A percentile compares a stretch with the other conserved stretches of the same genome.
Evolutionary conservation across 345 rosid species (phyloP).

Genomic region (Populus euphratica): DNA sequence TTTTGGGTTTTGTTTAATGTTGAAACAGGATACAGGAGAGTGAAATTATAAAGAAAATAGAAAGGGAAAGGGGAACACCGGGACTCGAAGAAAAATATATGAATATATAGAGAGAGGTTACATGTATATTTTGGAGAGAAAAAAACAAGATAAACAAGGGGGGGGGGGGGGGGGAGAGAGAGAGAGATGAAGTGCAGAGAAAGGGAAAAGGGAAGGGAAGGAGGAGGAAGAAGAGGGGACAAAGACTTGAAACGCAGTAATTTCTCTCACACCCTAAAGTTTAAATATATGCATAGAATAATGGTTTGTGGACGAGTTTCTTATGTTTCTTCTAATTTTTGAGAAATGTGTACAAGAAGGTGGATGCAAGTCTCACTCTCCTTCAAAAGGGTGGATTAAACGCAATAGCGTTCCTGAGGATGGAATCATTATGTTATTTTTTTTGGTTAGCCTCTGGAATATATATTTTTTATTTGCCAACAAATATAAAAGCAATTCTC

Average conservation of each 20-base stretch:
- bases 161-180: neutral
- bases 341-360: neutral
- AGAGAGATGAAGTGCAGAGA: slow-evolving; percentile 5
- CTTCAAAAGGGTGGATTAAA: neutral
- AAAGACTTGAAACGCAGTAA: slow-evolving; percentile 22
- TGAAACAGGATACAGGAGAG: slow-evolving; percentile 5
- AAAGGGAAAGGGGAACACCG: slow-evolving; percentile 15
- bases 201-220: neutral
- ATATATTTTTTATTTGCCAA: neutral
- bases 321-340: neutral
- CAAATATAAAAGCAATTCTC: neutral
- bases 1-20: slow-evolving; percentile 22
- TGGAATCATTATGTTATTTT: neutral
- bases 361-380: slow-evolving; percentile 1
- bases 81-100: slow-evolving; percentile 18
- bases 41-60: slow-evolving; percentile 20
- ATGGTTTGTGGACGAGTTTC: neutral
- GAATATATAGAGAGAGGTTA: neutral
- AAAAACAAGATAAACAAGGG: neutral
- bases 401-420: neutral
- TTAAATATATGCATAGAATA: slow-evolving; percentile 5
- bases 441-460: neutral
- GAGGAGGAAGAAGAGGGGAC: neutral
- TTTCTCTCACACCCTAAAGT: slow-evolving; percentile 10
- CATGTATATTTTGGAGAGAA: slow-evolving; percentile 12